Conservation (phyloP, 2,329 filamentous ascomycete genomes). For the Elsinoe fawcettii region DNA sequence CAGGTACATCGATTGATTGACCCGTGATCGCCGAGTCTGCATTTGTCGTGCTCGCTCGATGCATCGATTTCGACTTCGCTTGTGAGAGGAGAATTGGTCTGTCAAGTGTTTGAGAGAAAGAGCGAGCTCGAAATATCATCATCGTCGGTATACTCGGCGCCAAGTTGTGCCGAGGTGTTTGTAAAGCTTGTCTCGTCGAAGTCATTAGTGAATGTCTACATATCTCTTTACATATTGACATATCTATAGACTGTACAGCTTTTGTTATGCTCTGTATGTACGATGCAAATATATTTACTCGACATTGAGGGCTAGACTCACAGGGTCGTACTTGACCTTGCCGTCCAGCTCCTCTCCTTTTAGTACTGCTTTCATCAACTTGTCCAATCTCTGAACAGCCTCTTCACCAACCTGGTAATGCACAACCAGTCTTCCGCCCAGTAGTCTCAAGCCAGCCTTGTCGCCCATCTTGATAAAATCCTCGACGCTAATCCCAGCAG, state of each 20-base stretch:
- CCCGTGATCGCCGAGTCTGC: neutral
- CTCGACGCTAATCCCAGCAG: slow-evolving; percentile 46
- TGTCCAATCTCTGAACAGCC: slow-evolving; percentile 50
- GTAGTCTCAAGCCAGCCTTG: slow-evolving; percentile 50
- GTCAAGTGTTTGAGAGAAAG: neutral
- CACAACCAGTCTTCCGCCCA: slow-evolving; percentile 55
- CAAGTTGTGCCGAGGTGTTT: slow-evolving; percentile 11
- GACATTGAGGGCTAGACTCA: slow-evolving; percentile 19
- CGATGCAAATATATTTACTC: slow-evolving; percentile 9
- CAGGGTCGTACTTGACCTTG: slow-evolving; percentile 20
- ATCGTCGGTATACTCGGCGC: slow-evolving; percentile 12
- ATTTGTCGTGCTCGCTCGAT: neutral
- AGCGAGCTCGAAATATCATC: neutral
- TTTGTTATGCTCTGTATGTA: neutral
- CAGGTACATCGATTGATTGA: neutral
- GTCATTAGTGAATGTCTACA: too few species aligned
- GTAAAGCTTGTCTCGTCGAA: neutral
- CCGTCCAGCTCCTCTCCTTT: slow-evolving; percentile 24
- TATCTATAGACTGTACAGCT: too few species aligned
- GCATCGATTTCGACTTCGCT: neutral
- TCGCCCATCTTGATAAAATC: slow-evolving; percentile 49
- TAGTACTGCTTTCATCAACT: slow-evolving; percentile 43
- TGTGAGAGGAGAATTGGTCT: too few species aligned
- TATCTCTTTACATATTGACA: too few species aligned
- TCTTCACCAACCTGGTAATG: slow-evolving; percentile 67